These are phyloP conservation scores for Cladophialophora carrionii DNA, from an alignment of 2,329 filamentous ascomycete genomes.

Conservation along the genomic window DNA sequence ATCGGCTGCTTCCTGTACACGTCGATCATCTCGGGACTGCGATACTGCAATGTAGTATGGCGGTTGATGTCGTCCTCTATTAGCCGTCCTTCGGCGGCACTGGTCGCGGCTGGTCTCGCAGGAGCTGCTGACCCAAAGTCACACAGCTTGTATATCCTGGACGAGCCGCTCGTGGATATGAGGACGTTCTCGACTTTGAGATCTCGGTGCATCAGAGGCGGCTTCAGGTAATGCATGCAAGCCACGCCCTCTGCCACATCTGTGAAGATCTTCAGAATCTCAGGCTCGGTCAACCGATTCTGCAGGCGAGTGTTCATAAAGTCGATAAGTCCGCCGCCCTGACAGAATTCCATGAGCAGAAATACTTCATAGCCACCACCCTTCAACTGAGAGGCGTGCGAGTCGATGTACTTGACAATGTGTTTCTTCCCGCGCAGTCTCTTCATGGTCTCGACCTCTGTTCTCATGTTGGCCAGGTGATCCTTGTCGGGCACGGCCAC, in stretches of 20 bases:
- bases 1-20: slow-evolving; percentile 96
- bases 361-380: slow-evolving; percentile 97
- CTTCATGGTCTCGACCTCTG: slow-evolving; percentile 99
- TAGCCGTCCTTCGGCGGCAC: slow-evolving; percentile 82
- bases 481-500: slow-evolving; percentile 97
- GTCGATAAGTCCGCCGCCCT: slow-evolving; percentile 92
- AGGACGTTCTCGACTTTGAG: slow-evolving; percentile 98
- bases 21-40: slow-evolving; percentile 98
- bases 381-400: slow-evolving; percentile 90
- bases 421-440: slow-evolving; percentile 93
- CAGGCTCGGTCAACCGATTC: slow-evolving; percentile 93
- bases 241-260: slow-evolving; percentile 96
- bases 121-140: slow-evolving; percentile 93
- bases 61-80: slow-evolving; percentile 97
- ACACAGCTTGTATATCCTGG: slow-evolving; percentile 87
- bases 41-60: slow-evolving; percentile 95
- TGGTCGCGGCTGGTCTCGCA: slow-evolving; percentile 81
- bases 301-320: slow-evolving; percentile 99
- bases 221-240: slow-evolving; percentile 98
- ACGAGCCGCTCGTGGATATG: slow-evolving; percentile 70
- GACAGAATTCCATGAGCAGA: slow-evolving; percentile 95
- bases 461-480: slow-evolving; percentile 91
- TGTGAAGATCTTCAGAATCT: slow-evolving; percentile 95
- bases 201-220: slow-evolving; percentile 87
- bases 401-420: slow-evolving; percentile 98